phyloP scores from a whole-genome alignment of 2,329 filamentous ascomycete species.

The Colletotrichum phormii region DNA sequence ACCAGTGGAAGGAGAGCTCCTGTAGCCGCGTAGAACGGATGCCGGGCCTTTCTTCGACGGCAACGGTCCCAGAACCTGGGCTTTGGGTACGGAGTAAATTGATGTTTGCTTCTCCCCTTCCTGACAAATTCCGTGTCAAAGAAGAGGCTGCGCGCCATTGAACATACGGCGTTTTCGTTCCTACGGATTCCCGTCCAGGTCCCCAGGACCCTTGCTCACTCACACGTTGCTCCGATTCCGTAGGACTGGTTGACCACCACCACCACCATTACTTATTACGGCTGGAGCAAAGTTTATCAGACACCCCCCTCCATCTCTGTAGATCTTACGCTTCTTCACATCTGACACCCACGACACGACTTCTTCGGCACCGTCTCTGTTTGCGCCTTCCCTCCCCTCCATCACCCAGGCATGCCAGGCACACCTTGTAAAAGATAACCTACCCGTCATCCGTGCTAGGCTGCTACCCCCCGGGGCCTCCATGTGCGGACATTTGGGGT shows the following conservation, averaged over 20 bases:
- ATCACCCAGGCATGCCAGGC: too few relatives aligned
- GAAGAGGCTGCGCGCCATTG: not conserved
- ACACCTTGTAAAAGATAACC: too few relatives aligned
- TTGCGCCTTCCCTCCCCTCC: not conserved
- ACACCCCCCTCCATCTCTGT: not conserved
- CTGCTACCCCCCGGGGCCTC: not conserved
- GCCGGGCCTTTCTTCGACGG: conserved; percentile 5
- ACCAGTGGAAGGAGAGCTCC: not conserved
- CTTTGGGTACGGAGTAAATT: not conserved
- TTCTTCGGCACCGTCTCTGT: not conserved
- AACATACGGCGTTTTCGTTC: too few relatives aligned
- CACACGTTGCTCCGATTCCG: not conserved
- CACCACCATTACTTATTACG: not conserved
- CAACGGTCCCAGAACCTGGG: conserved; percentile 13
- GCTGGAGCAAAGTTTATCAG: not conserved
- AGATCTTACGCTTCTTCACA: not conserved
- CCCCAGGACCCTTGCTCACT: not conserved
- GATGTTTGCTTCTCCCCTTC: not conserved
- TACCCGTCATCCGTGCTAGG: not conserved
- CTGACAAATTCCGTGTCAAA: too few relatives aligned
- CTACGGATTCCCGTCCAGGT: too few relatives aligned
- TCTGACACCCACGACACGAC: not conserved
- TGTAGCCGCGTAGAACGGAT: not conserved
- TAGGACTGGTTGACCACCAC: not conserved
- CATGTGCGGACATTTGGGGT: not conserved